Base-by-base conservation (phyloP, 208 protist species). In the Trypanosoma vivax region DNA sequence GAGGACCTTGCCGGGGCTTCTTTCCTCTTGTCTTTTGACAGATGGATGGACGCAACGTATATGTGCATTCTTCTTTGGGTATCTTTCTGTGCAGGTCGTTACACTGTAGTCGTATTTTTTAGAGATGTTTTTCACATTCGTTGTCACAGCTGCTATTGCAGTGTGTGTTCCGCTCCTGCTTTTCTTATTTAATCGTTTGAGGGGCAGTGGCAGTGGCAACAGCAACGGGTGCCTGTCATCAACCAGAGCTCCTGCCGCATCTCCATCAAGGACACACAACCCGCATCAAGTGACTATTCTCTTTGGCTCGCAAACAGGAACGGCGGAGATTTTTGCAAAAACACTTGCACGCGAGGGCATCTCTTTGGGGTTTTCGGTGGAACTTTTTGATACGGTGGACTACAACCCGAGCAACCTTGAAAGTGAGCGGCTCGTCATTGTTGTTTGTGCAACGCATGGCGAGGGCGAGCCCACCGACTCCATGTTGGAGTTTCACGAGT, bases 391-490 rank as follows among this genome's bases (percentile, higher is more conserved):
- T 48, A 65, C 76, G 1, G 84, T 93, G 54, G 71, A 65, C 53
- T 93, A 90, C 52, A 69, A 89, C 13, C 41, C 50, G 9, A 50
- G 47, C 61, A 58, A 79, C 43, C 57, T 90, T 19, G 76, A 87
- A 60, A 45, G 73, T 25, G 83, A 91, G 55, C 56, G 38, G 2
- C 62, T 91, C 19, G 73, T 93, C 23, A 69, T 94, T 19, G 65
- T 91, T 47, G 52, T 91, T 10, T 95, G 87, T 40, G 73, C 88
- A 39, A 97, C 89, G 38, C 94, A 90, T 61, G 92, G 88, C 41
- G 90, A 97, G 49, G 90, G 90, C 9, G 88, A 96, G 60, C 79
- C 82, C 19, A 94, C 92, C 0, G 89, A 96, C 66, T 86, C 85
- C 25, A 93, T 88, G 78, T 81, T 90, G 50, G 60, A 58, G 55